A percentile compares a stretch with the other conserved stretches of the same genome.
phyloP scores from a whole-genome alignment of 2,329 filamentous ascomycete genomes.

The Aschersonia sp. region DNA sequence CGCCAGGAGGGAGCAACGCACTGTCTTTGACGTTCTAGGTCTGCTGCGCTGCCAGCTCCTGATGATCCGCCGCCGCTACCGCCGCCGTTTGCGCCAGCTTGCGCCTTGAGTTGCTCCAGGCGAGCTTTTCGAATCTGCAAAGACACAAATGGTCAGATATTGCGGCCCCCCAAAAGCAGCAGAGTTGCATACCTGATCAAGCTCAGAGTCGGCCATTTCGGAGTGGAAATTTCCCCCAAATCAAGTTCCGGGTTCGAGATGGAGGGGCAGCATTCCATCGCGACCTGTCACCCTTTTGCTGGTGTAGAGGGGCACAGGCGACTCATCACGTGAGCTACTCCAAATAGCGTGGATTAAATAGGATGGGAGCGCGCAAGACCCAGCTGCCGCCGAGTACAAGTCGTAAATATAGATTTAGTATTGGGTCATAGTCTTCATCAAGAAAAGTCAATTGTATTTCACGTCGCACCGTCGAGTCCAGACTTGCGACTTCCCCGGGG shows the following conservation, averaged over 20 bases:
- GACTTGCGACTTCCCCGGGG: too few species aligned
- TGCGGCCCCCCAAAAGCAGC: background rate
- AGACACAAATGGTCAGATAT: background rate
- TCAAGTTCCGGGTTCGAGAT: background rate
- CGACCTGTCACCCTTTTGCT: too few species aligned
- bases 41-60: slow-evolving; percentile 23
- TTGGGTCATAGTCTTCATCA: too few species aligned
- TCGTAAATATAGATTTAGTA: too few species aligned
- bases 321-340: too few species aligned
- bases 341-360: too few species aligned
- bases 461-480: too few species aligned
- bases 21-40: slow-evolving; percentile 46
- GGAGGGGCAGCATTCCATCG: background rate
- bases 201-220: slow-evolving; percentile 28
- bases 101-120: slow-evolving; percentile 79
- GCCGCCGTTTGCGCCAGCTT: slow-evolving; percentile 37
- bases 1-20: slow-evolving; percentile 7
- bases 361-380: too few species aligned
- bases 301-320: too few species aligned
- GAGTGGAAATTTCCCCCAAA: too few species aligned
- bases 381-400: too few species aligned
- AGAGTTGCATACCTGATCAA: slow-evolving; percentile 20
- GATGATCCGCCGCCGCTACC: slow-evolving; percentile 7
- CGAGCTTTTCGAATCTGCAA: slow-evolving; percentile 76
- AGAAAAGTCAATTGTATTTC: too few species aligned